Conservation (phyloP, 192 early-diverging fungal genomes). For the Backusella sp. region DNA sequence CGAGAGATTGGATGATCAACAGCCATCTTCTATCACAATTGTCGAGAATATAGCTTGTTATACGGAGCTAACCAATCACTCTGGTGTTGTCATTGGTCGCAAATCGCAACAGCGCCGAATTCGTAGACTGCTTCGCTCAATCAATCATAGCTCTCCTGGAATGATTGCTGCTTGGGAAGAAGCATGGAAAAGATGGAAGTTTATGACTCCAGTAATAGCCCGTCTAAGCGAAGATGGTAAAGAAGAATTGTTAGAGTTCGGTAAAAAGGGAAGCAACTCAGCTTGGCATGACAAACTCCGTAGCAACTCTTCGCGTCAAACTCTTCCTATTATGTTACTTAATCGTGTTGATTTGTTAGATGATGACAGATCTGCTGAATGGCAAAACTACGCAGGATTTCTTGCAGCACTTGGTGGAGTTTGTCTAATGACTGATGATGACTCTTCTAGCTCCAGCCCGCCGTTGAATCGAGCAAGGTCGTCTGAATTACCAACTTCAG, state of each 20-base stretch:
- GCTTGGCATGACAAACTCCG: conserved; percentile 16
- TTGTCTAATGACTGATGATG: conserved; percentile 38
- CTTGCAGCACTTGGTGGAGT: conserved; percentile 74
- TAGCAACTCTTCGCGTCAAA: conserved; percentile 9
- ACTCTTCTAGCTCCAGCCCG: background rate
- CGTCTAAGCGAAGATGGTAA: conserved; percentile 26
- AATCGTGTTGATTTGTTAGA: conserved; percentile 12
- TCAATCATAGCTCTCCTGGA: conserved; percentile 62
- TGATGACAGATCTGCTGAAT: conserved; percentile 56
- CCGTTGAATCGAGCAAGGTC: background rate
- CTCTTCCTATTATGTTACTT: background rate
- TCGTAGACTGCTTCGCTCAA: conserved; percentile 59
- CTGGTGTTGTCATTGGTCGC: conserved; percentile 51
- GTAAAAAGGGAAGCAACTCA: conserved; percentile 1
- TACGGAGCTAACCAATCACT: conserved; percentile 52
- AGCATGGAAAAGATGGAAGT: conserved; percentile 73
- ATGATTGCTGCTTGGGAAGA: conserved; percentile 83
- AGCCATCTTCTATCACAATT: conserved; percentile 47
- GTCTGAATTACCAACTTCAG: background rate
- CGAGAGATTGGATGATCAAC: conserved; percentile 47
- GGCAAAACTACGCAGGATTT: conserved; percentile 84
- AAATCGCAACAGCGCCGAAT: conserved; percentile 74
- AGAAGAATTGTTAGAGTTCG: conserved; percentile 8
- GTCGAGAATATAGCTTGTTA: conserved; percentile 69
- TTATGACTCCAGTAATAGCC: conserved; percentile 38